Conservation (phyloP, 805 yeast species). For the Myxozyma udenii region DNA sequence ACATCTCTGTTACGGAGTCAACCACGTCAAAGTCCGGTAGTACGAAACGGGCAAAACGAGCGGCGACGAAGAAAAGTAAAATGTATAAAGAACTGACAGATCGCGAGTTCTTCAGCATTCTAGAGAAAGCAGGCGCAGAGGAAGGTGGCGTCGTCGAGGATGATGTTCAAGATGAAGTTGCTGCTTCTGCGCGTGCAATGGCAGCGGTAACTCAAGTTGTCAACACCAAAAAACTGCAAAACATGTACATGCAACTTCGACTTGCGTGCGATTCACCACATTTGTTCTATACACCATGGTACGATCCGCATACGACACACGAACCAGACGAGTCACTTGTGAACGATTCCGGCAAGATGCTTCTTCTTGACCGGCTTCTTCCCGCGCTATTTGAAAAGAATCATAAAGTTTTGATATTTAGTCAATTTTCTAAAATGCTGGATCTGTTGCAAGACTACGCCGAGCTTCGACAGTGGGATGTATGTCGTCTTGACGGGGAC, state of each 20-base stretch:
- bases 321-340: slow-evolving; percentile 45
- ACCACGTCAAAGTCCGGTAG: neutral
- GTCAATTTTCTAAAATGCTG: slow-evolving; percentile 82
- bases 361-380: slow-evolving; percentile 61
- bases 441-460: slow-evolving; percentile 79
- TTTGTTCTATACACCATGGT: slow-evolving; percentile 76
- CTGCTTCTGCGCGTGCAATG: neutral
- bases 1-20: neutral
- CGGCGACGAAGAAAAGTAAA: neutral
- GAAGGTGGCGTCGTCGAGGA: neutral
- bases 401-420: slow-evolving; percentile 77
- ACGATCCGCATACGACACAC: slow-evolving; percentile 39
- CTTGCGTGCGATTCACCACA: slow-evolving; percentile 84
- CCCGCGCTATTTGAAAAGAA: slow-evolving; percentile 46
- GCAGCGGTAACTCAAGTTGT: slow-evolving; percentile 38
- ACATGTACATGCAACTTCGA: slow-evolving; percentile 78
- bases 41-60: slow-evolving; percentile 1
- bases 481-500: slow-evolving; percentile 74
- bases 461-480: slow-evolving; percentile 44
- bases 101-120: slow-evolving; percentile 7
- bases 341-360: slow-evolving; percentile 69
- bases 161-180: neutral
- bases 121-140: slow-evolving; percentile 4
- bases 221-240: slow-evolving; percentile 55
- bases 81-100: slow-evolving; percentile 15